A percentile compares a stretch with the other conserved stretches of the same genome.
These are phyloP conservation scores for Pseudopyricularia cyperi DNA, from an alignment of 2,329 filamentous ascomycete species.

Conservation along the genomic window DNA sequence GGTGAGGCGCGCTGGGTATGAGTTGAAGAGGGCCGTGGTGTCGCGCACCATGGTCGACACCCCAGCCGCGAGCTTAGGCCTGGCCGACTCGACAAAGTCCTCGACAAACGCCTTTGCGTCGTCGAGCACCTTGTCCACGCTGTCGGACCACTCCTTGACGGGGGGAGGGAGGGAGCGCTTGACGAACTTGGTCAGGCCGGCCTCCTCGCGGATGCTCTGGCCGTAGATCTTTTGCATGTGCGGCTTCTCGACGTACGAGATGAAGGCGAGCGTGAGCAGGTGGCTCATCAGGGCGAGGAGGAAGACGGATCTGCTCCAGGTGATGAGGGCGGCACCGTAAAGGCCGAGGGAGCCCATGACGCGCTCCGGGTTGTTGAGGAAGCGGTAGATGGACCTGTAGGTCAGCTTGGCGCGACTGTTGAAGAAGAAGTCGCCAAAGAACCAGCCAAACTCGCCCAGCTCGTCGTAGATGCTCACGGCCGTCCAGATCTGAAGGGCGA, in stretches of 20 bases:
- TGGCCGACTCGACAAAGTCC: conserved; percentile 73
- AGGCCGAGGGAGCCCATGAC: conserved; percentile 88
- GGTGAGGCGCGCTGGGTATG: conserved; percentile 74
- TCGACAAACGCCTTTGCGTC: conserved; percentile 83
- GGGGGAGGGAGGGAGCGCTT: conserved; percentile 74
- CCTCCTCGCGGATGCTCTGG: conserved; percentile 67
- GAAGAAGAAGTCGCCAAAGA: conserved; percentile 98
- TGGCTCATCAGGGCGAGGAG: conserved; percentile 78
- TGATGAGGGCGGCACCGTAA: conserved; percentile 90
- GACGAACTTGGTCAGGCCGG: conserved; percentile 83
- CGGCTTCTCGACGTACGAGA: conserved; percentile 86
- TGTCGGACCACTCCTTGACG: conserved; percentile 71
- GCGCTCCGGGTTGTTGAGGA: conserved; percentile 93
- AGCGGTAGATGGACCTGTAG: conserved; percentile 95
- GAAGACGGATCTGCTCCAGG: conserved; percentile 77
- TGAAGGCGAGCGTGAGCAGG: conserved; percentile 71
- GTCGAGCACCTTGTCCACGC: conserved; percentile 75
- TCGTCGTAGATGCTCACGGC: conserved; percentile 88
- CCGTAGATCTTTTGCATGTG: conserved; percentile 99
- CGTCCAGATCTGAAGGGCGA: conserved; percentile 86
- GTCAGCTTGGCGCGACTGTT: conserved; percentile 79
- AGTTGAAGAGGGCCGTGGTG: conserved; percentile 76
- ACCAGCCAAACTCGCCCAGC: conserved; percentile 96
- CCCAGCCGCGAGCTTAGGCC: conserved; percentile 74
- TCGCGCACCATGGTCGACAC: conserved; percentile 81